phyloP scores from a whole-genome alignment of 768 basidiomycete genomes.

The Saitozyma podzolica region DNA sequence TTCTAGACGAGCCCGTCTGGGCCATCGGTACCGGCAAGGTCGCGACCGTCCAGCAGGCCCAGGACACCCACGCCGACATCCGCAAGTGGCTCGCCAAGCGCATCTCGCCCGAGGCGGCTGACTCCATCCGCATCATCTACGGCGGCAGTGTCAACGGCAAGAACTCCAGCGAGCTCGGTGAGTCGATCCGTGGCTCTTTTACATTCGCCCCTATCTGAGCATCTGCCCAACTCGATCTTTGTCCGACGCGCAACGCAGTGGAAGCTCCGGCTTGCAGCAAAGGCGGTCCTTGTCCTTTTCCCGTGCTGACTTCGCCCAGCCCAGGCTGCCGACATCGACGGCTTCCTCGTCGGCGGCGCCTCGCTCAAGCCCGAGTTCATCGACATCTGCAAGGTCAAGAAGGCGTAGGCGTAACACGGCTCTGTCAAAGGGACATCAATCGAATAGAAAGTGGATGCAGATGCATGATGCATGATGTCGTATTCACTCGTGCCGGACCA shows the following conservation, averaged over 20 bases:
- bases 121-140: constrained; percentile 82
- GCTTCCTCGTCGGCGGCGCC: constrained; percentile 96
- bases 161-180: constrained; percentile 85
- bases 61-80: constrained; percentile 82
- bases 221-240: no score
- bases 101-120: constrained; percentile 70
- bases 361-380: constrained; percentile 97
- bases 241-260: no score
- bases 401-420: no score
- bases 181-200: constrained; percentile 43
- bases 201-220: no score
- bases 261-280: no score
- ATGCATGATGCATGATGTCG: no score
- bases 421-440: no score
- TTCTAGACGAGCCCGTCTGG: constrained; percentile 64
- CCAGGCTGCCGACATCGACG: constrained; percentile 79
- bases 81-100: constrained; percentile 68
- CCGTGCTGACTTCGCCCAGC: constrained; percentile 56
- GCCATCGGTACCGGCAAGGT: constrained; percentile 98
- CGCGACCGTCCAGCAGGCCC: constrained; percentile 81
- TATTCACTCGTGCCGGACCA: no score
- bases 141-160: constrained; percentile 89
- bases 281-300: no score
- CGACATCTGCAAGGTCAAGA: constrained; percentile 64
- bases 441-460: no score